A percentile compares a stretch with the other conserved stretches of the same genome.
phyloP scores from a whole-genome alignment of 768 basidiomycete species.

The Leccinum boreale region DNA sequence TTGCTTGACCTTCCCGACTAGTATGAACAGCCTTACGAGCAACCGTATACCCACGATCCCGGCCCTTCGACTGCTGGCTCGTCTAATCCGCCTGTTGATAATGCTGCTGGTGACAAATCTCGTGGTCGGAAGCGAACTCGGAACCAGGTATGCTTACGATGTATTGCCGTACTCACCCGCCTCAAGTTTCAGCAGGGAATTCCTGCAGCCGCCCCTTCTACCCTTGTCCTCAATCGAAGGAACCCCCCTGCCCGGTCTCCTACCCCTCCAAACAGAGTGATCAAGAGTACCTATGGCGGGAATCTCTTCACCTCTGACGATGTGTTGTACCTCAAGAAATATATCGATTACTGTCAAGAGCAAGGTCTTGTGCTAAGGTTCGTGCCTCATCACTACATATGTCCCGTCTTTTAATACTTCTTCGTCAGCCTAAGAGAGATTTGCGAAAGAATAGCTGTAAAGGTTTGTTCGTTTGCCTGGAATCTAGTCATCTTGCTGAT shows the following conservation, averaged over 20 bases:
- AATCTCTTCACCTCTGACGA: conserved; percentile 86
- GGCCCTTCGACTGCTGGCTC: conserved; percentile 45
- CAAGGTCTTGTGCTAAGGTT: conserved; percentile 81
- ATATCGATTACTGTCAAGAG: conserved; percentile 89
- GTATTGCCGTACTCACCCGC: not conserved
- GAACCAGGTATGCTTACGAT: conserved; percentile 41
- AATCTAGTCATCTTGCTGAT: conserved; percentile 2
- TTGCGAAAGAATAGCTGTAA: conserved; percentile 82
- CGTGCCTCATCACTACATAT: conserved; percentile 5
- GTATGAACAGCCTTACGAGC: conserved; percentile 59
- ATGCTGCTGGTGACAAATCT: conserved; percentile 39
- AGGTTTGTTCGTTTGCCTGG: conserved; percentile 40
- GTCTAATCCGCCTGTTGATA: conserved; percentile 29
- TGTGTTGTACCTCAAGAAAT: conserved; percentile 77
- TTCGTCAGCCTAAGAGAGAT: conserved; percentile 61
- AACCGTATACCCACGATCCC: conserved; percentile 56
- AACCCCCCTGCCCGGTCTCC: conserved; percentile 74
- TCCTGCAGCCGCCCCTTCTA: conserved; percentile 64
- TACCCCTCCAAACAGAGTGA: conserved; percentile 76
- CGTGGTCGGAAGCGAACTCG: conserved; percentile 72
- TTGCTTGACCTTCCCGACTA: conserved; percentile 23
- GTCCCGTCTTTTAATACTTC: conserved; percentile 27
- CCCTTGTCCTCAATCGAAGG: conserved; percentile 63
- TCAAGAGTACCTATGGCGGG: conserved; percentile 88
- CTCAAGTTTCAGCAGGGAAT: conserved; percentile 38